Base-by-base conservation (phyloP, 2,329 filamentous ascomycete genomes). In the Claviceps sp. region DNA sequence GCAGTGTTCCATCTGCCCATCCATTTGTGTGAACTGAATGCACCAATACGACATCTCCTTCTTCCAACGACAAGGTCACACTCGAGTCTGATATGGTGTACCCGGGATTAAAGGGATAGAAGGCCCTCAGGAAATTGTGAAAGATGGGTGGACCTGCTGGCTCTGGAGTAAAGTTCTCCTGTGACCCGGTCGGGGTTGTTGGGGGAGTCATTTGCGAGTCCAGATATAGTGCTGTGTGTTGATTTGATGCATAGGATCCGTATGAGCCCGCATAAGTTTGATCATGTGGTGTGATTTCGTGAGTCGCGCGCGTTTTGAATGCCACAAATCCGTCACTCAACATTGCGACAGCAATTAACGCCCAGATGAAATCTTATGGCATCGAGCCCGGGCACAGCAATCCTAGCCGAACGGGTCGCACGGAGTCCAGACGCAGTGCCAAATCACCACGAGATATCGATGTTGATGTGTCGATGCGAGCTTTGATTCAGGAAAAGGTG, bases 1-100 rank as follows among this genome's bases (percentile, higher is more conserved):
- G 71, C 42, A 96, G 74, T 1, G 93, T 98, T 49, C 93, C 93
- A 66, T 98, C 93, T 36, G 93, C 93, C 93, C 93, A 98, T 59
- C 93, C 93, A 71, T 97, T 98, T 55, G 89, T 93, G 68, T 98
- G 93, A 58, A 97, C 87, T 4, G 93, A 96, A 67, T 98, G 93
- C 22, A 98, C 86, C 53, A 98, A 71, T 51, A 98, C 85, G 48
- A 98, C 81, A 62, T 98, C 93, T 54, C 93, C 93, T 63, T 93
- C 85, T 59, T 87, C 87, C 52, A 98, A 77, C 22, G 89, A 86
- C 11, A 96, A 74, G 11, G 91, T 97, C 52, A 97, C 86, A 9
- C 89, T 93, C 11, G 86, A 85, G 53, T 90, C 87, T n/a, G 81
- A 81, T 54, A 88, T 79, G 43, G 85, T 78, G 60, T 84, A 82